Percentiles rank a stretch among this genome's conserved stretches.
phyloP scores from a whole-genome alignment of 2,329 filamentous ascomycete genomes.

The Aspergillus japonicus region DNA sequence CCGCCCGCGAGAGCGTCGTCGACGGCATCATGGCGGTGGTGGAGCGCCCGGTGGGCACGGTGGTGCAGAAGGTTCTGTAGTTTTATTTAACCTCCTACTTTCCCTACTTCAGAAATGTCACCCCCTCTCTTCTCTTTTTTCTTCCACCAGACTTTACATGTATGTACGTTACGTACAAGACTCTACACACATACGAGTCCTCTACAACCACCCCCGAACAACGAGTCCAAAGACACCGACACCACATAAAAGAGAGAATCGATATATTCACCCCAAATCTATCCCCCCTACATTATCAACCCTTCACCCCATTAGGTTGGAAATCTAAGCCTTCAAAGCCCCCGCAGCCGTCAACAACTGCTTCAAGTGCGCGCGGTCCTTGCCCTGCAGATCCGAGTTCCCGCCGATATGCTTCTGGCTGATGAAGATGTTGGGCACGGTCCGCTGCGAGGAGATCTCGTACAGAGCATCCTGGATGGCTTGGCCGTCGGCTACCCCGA shows the following conservation, averaged over 20 bases:
- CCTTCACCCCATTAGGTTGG: neutral
- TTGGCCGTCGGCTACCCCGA: conserved; percentile 67
- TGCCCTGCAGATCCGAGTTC: conserved; percentile 81
- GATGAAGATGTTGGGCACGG: conserved; percentile 97
- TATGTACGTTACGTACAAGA: too few relatives aligned
- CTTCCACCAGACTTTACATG: too few relatives aligned
- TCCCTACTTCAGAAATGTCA: too few relatives aligned
- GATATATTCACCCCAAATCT: neutral
- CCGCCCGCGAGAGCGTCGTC: conserved; percentile 75
- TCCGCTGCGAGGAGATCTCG: conserved; percentile 77
- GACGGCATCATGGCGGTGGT: conserved; percentile 87
- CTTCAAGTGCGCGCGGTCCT: conserved; percentile 61
- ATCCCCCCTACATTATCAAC: neutral
- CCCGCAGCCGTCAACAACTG: conserved; percentile 62
- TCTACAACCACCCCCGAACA: too few relatives aligned
- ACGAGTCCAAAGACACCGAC: too few relatives aligned
- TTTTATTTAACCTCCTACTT: neutral
- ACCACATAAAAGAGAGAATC: too few relatives aligned
- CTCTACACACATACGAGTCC: too few relatives aligned
- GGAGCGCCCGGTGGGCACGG: conserved; percentile 80
- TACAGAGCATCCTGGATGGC: conserved; percentile 80
- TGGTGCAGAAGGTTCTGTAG: conserved; percentile 69
- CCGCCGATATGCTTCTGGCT: conserved; percentile 87
- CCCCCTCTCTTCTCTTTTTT: too few relatives aligned
- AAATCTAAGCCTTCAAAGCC: conserved; percentile 51